These are phyloP conservation scores for Fusarium multiceps DNA, from an alignment of 2,329 filamentous ascomycete species.

Conservation along the genomic window DNA sequence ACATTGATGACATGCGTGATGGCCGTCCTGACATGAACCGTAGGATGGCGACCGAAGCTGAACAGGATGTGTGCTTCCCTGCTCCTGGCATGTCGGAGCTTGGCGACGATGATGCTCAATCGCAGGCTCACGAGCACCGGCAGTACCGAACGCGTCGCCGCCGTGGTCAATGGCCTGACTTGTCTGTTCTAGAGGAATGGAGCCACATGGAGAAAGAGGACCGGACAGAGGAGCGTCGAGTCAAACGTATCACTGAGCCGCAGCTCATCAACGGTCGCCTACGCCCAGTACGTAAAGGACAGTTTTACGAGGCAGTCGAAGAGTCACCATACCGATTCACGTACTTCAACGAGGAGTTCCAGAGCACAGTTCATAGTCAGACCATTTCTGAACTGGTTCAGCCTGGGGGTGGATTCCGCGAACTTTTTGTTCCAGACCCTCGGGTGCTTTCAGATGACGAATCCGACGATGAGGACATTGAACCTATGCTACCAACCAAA, in stretches of 20 bases:
- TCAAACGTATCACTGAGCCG: constrained; percentile 93
- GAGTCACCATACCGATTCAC: constrained; percentile 95
- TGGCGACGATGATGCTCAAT: constrained; percentile 76
- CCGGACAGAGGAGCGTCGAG: constrained; percentile 81
- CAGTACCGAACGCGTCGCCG: constrained; percentile 65
- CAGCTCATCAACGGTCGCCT: constrained; percentile 91
- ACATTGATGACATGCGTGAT: constrained; percentile 43
- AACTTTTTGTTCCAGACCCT: constrained; percentile 91
- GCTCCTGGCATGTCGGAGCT: constrained; percentile 78
- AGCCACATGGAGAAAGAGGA: constrained; percentile 86
- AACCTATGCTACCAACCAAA: constrained; percentile 44
- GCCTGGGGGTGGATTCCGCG: constrained; percentile 82
- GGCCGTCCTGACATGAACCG: constrained; percentile 47
- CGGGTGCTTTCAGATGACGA: constrained; percentile 79
- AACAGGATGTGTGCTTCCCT: constrained; percentile 94
- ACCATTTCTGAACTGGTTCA: constrained; percentile 94
- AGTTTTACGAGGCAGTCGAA: constrained; percentile 84
- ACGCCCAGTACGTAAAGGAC: constrained; percentile 80
- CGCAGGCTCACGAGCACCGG: constrained; percentile 55
- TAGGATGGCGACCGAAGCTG: constrained; percentile 71
- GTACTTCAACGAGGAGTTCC: constrained; percentile 98
- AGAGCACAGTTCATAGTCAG: constrained; percentile 95
- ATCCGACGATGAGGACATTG: constrained; percentile 71
- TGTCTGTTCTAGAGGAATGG: constrained; percentile 88
- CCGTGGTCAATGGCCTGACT: constrained; percentile 84